phyloP scores from a whole-genome alignment of 208 protist species.

The Phytomonas francai region DNA sequence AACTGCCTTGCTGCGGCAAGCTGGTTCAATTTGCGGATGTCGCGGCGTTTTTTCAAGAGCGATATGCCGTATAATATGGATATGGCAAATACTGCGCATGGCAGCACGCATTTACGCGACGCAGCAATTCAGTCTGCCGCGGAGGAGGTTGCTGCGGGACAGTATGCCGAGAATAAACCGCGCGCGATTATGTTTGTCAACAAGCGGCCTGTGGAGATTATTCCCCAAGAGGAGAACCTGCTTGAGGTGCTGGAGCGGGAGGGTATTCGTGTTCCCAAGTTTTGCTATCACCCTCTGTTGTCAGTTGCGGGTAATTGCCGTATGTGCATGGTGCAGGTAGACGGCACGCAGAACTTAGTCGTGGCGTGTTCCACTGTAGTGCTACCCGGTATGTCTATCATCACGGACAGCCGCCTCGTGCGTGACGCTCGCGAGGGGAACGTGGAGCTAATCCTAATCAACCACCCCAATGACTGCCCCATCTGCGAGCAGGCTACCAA shows the following conservation, averaged over 20 bases:
- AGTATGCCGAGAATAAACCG: slow-evolving; percentile 82
- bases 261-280: slow-evolving; percentile 87
- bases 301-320: slow-evolving; percentile 96
- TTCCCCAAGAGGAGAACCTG: slow-evolving; percentile 88
- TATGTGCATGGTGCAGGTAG: slow-evolving; percentile 97
- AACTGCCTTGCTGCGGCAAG: neutral
- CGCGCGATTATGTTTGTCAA: slow-evolving; percentile 91
- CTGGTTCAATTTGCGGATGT: slow-evolving; percentile 9
- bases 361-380: slow-evolving; percentile 94
- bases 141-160: slow-evolving; percentile 67
- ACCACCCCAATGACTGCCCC: slow-evolving; percentile 95
- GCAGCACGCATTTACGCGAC: slow-evolving; percentile 46
- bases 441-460: slow-evolving; percentile 96
- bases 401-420: slow-evolving; percentile 92
- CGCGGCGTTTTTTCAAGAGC: slow-evolving; percentile 48
- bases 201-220: slow-evolving; percentile 85
- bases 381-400: slow-evolving; percentile 93
- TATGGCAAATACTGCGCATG: slow-evolving; percentile 42
- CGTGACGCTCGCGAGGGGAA: slow-evolving; percentile 94
- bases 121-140: slow-evolving; percentile 32
- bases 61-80: slow-evolving; percentile 71
- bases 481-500: slow-evolving; percentile 97
- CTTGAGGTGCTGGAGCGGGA: slow-evolving; percentile 86
- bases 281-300: slow-evolving; percentile 90
- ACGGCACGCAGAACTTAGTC: slow-evolving; percentile 93